Evolutionary conservation across 768 basidiomycete species (phyloP).

Genomic region (Mycena vulgaris): DNA sequence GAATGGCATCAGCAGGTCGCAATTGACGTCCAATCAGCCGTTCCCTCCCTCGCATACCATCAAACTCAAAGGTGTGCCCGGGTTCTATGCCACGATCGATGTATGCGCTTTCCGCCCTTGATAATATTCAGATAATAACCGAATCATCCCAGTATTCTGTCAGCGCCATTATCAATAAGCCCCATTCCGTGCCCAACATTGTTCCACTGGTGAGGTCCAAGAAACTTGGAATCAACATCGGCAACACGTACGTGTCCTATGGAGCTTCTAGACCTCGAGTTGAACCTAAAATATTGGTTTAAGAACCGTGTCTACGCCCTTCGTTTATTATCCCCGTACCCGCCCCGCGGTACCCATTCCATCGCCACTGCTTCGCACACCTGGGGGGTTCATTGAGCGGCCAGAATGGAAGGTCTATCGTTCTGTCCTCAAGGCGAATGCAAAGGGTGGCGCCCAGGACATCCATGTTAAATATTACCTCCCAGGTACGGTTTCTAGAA

Average conservation of each 20-base stretch:
- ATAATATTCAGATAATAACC: not conserved
- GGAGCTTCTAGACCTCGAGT: constrained; percentile 3
- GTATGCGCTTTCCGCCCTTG: constrained; percentile 44
- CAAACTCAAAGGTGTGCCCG: constrained; percentile 79
- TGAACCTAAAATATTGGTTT: constrained; percentile 17
- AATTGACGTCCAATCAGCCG: constrained; percentile 55
- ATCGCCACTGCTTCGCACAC: constrained; percentile 53
- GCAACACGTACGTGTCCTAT: constrained; percentile 62
- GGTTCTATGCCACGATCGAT: constrained; percentile 76
- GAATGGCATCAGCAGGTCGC: not conserved
- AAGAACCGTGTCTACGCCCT: constrained; percentile 72
- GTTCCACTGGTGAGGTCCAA: constrained; percentile 66
- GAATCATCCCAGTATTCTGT: constrained; percentile 66
- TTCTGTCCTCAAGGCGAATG: constrained; percentile 57
- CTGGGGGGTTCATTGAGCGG: constrained; percentile 58
- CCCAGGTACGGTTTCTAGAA: constrained; percentile 44
- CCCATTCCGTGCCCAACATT: constrained; percentile 53
- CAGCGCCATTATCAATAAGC: constrained; percentile 66
- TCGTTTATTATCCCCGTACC: constrained; percentile 77
- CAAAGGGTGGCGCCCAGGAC: constrained; percentile 52
- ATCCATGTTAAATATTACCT: constrained; percentile 59
- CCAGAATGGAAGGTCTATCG: constrained; percentile 68
- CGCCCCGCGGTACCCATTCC: constrained; percentile 71
- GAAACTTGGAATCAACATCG: constrained; percentile 66
- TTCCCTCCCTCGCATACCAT: constrained; percentile 81